These are phyloP conservation scores for Hura crepitans DNA, from an alignment of 441 rosid species.

Conservation along the genomic window DNA sequence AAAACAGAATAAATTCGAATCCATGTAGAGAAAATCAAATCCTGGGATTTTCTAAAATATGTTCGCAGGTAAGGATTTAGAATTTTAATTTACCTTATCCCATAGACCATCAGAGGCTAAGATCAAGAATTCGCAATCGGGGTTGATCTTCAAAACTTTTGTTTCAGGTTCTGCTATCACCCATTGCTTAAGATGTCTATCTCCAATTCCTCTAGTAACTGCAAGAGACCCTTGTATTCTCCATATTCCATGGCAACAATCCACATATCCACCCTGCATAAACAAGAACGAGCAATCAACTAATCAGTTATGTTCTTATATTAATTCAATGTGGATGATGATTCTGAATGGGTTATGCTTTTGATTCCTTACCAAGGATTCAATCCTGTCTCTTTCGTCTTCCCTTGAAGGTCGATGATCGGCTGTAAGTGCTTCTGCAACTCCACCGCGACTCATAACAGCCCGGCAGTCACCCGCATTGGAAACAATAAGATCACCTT, in stretches of 20 bases:
- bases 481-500: slow-evolving; percentile 63
- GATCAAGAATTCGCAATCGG: slow-evolving; percentile 71
- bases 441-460: slow-evolving; percentile 64
- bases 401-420: slow-evolving; percentile 76
- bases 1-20: background rate
- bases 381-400: slow-evolving; percentile 63
- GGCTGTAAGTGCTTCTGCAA: slow-evolving; percentile 72
- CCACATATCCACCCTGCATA: slow-evolving; percentile 85
- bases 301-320: background rate
- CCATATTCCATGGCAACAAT: slow-evolving; percentile 67
- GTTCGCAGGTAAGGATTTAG: background rate
- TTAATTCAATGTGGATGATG: background rate
- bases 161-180: slow-evolving; percentile 86
- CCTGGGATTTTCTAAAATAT: no score
- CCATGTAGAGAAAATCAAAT: no score
- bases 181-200: slow-evolving; percentile 65
- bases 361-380: slow-evolving; percentile 46
- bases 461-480: slow-evolving; percentile 91
- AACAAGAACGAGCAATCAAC: background rate
- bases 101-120: slow-evolving; percentile 92
- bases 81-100: slow-evolving; percentile 62
- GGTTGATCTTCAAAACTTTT: slow-evolving; percentile 36
- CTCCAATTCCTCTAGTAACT: slow-evolving; percentile 83
- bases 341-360: no score
- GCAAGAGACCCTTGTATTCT: slow-evolving; percentile 85